Evolutionary conservation across 148 eudicot genomes (phyloP).

Genomic region (Dysphania ambrosioides): DNA sequence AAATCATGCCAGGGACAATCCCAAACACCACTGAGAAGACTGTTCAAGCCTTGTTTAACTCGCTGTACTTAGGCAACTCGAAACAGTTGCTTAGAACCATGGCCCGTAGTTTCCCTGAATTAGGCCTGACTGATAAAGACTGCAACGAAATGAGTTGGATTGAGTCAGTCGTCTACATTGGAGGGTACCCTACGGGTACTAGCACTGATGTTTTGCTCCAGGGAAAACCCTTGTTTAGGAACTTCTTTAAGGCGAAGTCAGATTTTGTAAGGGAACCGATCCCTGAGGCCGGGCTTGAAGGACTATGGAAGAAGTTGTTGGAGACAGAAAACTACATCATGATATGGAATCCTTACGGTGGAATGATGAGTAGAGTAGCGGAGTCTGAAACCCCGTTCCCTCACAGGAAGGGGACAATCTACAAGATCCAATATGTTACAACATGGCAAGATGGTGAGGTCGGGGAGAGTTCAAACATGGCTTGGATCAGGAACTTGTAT

Average conservation of each 20-base stretch:
- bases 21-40: conserved; percentile 24
- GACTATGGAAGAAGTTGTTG: conserved; percentile 36
- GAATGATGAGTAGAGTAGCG: conserved; percentile 40
- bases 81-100: conserved; percentile 24
- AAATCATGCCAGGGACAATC: conserved; percentile 28
- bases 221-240: conserved; percentile 23
- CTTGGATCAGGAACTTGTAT: conserved; percentile 34
- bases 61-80: conserved; percentile 36
- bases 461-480: conserved; percentile 20
- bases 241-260: conserved; percentile 42
- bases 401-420: conserved; percentile 35
- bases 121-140: conserved; percentile 34
- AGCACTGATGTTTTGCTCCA: conserved; percentile 26
- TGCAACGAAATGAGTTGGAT: conserved; percentile 46
- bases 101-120: conserved; percentile 34
- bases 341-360: conserved; percentile 49
- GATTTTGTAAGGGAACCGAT: conserved; percentile 47
- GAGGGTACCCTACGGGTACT: conserved; percentile 25
- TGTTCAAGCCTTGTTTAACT: conserved; percentile 31
- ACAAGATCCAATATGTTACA: conserved; percentile 30
- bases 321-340: conserved; percentile 26
- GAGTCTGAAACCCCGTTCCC: conserved; percentile 39
- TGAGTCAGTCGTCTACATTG: conserved; percentile 31
- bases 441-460: conserved; percentile 29
- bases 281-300: conserved; percentile 29